Evolutionary conservation across 768 basidiomycete genomes (phyloP).

Genomic region (Lyophyllum decastes): DNA sequence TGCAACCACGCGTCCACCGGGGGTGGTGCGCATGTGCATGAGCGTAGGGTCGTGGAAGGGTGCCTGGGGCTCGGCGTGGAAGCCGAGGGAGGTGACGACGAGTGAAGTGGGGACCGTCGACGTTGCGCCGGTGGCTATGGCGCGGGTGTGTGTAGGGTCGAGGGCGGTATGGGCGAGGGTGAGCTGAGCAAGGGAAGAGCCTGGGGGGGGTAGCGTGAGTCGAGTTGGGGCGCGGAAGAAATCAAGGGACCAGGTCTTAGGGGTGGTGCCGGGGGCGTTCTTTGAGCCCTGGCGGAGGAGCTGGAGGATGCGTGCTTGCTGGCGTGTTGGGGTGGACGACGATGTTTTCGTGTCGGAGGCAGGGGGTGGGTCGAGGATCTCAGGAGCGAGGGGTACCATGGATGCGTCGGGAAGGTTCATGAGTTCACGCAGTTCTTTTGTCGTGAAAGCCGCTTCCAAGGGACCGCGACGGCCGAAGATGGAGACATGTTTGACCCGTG

Average conservation of each 20-base stretch:
- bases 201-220: constrained; percentile 31
- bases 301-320: constrained; percentile 67
- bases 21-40: constrained; percentile 54
- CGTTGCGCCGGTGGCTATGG: constrained; percentile 56
- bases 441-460: constrained; percentile 85
- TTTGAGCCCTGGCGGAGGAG: constrained; percentile 68
- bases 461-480: constrained; percentile 88
- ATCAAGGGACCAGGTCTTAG: constrained; percentile 77
- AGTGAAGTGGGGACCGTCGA: constrained; percentile 65
- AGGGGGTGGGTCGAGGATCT: constrained; percentile 35
- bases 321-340: constrained; percentile 46
- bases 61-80: constrained; percentile 63
- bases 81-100: constrained; percentile 87
- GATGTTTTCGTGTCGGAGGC: constrained; percentile 19
- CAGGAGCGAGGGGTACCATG: constrained; percentile 61
- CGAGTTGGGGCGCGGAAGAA: constrained; percentile 76
- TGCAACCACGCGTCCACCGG: constrained; percentile 48
- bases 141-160: constrained; percentile 46
- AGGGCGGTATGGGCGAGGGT: constrained; percentile 63
- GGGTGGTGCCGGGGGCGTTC: constrained; percentile 45
- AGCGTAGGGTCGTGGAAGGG: constrained; percentile 61
- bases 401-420: constrained; percentile 61
- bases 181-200: constrained; percentile 37
- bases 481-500: constrained; percentile 71
- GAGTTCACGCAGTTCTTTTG: constrained; percentile 92